Base-by-base conservation (phyloP, 257 asterid species). In the Salvia hispanica region DNA sequence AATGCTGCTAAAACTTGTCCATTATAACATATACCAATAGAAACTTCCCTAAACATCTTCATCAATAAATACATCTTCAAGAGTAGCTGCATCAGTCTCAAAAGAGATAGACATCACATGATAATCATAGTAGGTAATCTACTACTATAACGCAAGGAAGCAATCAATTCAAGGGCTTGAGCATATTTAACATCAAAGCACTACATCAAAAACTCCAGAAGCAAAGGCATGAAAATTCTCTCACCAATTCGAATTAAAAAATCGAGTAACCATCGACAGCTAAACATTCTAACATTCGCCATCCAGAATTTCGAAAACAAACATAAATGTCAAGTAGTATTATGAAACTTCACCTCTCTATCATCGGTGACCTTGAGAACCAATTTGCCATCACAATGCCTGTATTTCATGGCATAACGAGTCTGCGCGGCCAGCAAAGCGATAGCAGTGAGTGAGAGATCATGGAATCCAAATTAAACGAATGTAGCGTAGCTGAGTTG, bases 351-450 rank as follows among this genome's bases (percentile, higher is more conserved):
- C 78, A 92, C 96, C 98, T 79, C 85, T 77, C 76, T 89, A 76
- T 92, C 83, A 67, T 87, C 92, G 8, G 96, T 89, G 66, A 92
- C 98, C 70, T 92, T 92, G n/a, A 92, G 90, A 58, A 92, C 89
- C 88, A 92, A 76, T 80, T 92, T 89, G 54, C 96, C 96, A 18
- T 89, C 98, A 51, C 92, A 85, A 60, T 89, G 86, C 74, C 98
- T 80, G 82, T 92, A 92, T 70, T 89, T 92, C 96, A 92, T 85
- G 70, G 65, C 66, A 64, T 89, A 92, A 31, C 96, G 92, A 66
- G 95, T 91, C 95, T 91, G 91, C 40, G 21, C 51, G 59, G 50
- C 25, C 34, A 58, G 63, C 6, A 47, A 65, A 53, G 54, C 57
- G 9, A 71, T 2, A 52, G 7, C 8, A 55, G 69, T 72, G 31